Conservation (phyloP, 2,329 filamentous ascomycete genomes). For the Alternaria incomplexa region DNA sequence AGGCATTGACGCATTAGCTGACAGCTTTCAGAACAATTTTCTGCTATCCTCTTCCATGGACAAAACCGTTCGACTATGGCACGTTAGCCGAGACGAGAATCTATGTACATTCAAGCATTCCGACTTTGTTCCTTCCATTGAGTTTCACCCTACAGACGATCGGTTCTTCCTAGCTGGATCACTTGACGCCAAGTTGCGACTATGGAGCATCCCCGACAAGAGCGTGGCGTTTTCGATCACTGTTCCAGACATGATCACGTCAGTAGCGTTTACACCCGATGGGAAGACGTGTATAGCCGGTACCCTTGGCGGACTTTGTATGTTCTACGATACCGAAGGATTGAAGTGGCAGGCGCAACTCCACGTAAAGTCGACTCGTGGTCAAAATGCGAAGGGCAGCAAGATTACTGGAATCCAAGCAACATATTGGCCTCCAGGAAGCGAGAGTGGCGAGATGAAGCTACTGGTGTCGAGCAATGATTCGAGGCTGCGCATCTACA, state of each 20-base stretch:
- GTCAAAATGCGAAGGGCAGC: conserved; percentile 93
- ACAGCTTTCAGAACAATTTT: conserved; percentile 75
- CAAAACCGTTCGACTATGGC: conserved; percentile 94
- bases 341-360: conserved; percentile 84
- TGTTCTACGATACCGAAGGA: conserved; percentile 92
- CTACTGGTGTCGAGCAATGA: conserved; percentile 94
- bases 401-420: conserved; percentile 96
- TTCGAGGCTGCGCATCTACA: conserved; percentile 88
- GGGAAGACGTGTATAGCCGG: conserved; percentile 90
- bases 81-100: conserved; percentile 82
- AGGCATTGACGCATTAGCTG: neutral
- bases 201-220: conserved; percentile 98
- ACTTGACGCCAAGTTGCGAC: conserved; percentile 81
- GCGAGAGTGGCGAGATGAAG: conserved; percentile 72
- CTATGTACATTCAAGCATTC: conserved; percentile 93
- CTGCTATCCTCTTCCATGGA: conserved; percentile 96
- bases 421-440: conserved; percentile 63
- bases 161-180: conserved; percentile 96
- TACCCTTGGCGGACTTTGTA: conserved; percentile 80
- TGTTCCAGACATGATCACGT: conserved; percentile 86
- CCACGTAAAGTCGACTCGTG: conserved; percentile 89
- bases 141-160: conserved; percentile 93
- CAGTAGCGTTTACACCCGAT: conserved; percentile 91
- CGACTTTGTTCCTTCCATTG: conserved; percentile 92
- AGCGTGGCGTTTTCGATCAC: conserved; percentile 82